Evolutionary conservation across 352 stramenopile species (phyloP).

Genomic region (Halophytophthora batemanensis): DNA sequence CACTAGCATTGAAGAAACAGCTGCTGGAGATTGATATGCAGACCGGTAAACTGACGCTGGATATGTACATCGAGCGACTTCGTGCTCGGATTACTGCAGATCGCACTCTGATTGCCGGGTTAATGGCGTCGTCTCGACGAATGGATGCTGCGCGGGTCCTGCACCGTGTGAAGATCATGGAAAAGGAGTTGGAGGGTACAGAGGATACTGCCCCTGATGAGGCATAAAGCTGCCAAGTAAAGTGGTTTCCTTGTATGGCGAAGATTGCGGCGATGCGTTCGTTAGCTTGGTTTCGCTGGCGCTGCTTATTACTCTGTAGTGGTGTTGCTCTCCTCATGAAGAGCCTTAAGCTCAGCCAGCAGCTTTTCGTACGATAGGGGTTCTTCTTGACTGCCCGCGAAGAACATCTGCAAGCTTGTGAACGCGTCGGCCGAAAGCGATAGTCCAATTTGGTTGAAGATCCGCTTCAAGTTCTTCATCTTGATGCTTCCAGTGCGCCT

Average conservation of each 20-base stretch:
- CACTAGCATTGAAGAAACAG: constrained; percentile 73
- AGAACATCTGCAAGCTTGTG: constrained; percentile 36
- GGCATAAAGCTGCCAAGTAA: constrained; percentile 3
- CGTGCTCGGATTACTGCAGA: constrained; percentile 49
- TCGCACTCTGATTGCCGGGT: constrained; percentile 36
- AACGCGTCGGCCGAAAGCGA: constrained; percentile 41
- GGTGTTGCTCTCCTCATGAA: constrained; percentile 18
- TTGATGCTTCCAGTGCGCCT: constrained; percentile 28
- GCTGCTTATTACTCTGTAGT: constrained; percentile 8
- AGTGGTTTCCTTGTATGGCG: too few species aligned
- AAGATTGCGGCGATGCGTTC: background rate
- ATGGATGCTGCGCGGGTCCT: constrained; percentile 68
- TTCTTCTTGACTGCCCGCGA: constrained; percentile 1
- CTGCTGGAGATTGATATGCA: constrained; percentile 83
- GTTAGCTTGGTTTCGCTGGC: constrained; percentile 1
- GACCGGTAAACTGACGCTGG: constrained; percentile 68
- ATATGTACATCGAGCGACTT: constrained; percentile 62
- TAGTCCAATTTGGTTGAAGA: constrained; percentile 57
- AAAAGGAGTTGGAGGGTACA: constrained; percentile 60
- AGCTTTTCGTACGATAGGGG: constrained; percentile 34
- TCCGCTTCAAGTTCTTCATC: constrained; percentile 30
- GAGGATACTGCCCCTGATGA: constrained; percentile 18
- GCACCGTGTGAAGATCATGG: constrained; percentile 74
- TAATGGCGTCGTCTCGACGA: constrained; percentile 41
- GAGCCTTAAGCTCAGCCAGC: constrained; percentile 21